Percentiles rank a stretch among this genome's conserved stretches.
phyloP scores from a whole-genome alignment of 164 flowering plant species.

The Nelumbo lutea region DNA sequence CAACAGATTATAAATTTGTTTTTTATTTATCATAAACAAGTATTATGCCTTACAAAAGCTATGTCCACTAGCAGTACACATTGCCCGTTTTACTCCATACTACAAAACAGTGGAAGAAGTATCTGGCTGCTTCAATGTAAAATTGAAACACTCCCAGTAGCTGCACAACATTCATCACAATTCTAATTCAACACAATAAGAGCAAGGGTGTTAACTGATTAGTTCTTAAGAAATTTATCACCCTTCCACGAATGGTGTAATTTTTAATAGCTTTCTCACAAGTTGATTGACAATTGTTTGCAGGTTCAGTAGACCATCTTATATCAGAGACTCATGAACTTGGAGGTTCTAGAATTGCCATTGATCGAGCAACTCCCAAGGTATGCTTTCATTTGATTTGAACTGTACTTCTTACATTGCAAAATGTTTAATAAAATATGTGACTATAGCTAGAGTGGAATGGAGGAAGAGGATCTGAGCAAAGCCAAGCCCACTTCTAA shows the following conservation, averaged over 20 bases:
- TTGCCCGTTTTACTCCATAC: too few species aligned
- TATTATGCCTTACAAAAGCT: too few species aligned
- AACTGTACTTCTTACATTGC: neutral
- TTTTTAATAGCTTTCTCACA: neutral
- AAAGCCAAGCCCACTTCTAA: too few species aligned
- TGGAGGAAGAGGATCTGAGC: neutral
- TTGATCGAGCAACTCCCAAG: conserved; percentile 26
- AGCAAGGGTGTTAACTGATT: too few species aligned
- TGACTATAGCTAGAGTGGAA: neutral
- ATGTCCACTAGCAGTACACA: too few species aligned
- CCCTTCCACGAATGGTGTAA: too few species aligned
- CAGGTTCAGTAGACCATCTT: conserved; percentile 21
- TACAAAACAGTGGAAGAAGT: too few species aligned
- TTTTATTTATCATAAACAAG: too few species aligned
- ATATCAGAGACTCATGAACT: conserved; percentile 24
- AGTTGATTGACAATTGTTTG: neutral
- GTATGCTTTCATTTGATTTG: neutral
- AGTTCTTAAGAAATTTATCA: too few species aligned
- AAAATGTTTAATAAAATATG: neutral
- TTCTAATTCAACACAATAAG: too few species aligned
- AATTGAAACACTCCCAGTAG: neutral
- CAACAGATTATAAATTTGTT: too few species aligned
- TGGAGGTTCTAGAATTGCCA: conserved; percentile 20
- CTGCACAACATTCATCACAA: too few species aligned
- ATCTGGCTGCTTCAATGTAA: neutral